phyloP scores from a whole-genome alignment of 2,329 filamentous ascomycete species.

The Conoideocrella luteorostrata region DNA sequence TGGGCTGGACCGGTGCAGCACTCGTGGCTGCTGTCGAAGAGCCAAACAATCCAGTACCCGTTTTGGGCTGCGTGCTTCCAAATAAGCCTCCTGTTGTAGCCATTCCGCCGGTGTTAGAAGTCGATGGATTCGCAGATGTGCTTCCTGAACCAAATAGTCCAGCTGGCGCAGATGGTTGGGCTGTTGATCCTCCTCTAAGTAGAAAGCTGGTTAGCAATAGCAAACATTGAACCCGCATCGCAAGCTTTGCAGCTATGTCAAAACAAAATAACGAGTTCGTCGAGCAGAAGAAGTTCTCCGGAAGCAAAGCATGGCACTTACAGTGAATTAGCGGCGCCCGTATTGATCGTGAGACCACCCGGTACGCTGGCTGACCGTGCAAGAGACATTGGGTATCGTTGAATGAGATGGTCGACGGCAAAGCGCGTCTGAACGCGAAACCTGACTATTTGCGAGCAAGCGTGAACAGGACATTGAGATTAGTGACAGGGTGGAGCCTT shows the following conservation, averaged over 20 bases:
- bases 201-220: slow-evolving; percentile 1
- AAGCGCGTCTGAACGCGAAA: slow-evolving; percentile 6
- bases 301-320: slow-evolving; percentile 18
- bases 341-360: slow-evolving; percentile 58
- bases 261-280: not conserved
- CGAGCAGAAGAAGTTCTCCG: not conserved
- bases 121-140: slow-evolving; percentile 19
- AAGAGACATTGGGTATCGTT: slow-evolving; percentile 35
- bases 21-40: slow-evolving; percentile 17
- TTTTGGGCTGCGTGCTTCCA: slow-evolving; percentile 22
- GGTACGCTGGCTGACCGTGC: slow-evolving; percentile 54
- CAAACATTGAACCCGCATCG: not conserved
- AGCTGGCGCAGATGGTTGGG: slow-evolving; percentile 27
- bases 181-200: slow-evolving; percentile 18
- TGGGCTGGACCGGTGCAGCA: slow-evolving; percentile 15
- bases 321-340: slow-evolving; percentile 49
- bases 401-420: slow-evolving; percentile 5
- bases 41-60: slow-evolving; percentile 24
- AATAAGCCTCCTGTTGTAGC: slow-evolving; percentile 32
- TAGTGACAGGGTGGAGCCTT: not conserved
- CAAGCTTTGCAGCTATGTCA: not conserved
- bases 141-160: slow-evolving; percentile 30
- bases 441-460: slow-evolving; percentile 6
- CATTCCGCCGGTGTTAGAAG: slow-evolving; percentile 24
- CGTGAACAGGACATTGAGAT: slow-evolving; percentile 1